Evolutionary conservation across 2,329 filamentous ascomycete genomes (phyloP).

Genomic region (Hypoxylon sp.): DNA sequence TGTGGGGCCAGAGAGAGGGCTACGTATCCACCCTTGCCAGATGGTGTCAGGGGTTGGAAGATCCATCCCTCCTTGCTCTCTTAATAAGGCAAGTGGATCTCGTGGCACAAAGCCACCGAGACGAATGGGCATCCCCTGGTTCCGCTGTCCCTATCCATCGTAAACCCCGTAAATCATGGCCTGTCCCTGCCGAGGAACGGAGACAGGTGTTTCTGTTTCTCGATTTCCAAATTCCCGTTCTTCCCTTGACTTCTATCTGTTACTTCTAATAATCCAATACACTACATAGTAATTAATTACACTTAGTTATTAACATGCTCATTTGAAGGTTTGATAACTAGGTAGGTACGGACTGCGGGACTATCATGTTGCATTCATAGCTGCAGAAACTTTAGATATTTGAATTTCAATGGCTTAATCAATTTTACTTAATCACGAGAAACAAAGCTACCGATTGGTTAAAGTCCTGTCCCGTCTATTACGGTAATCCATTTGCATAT

Average conservation of each 20-base stretch:
- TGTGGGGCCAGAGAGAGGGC: slow-evolving; percentile 14
- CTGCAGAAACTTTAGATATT: no score
- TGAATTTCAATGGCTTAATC: slow-evolving; percentile 15
- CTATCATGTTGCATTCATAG: no score
- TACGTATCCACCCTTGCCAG: slow-evolving; percentile 14
- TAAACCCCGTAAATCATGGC: neutral
- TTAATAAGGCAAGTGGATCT: slow-evolving; percentile 33
- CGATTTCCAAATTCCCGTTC: neutral
- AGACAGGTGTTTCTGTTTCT: neutral
- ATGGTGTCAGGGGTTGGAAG: slow-evolving; percentile 28
- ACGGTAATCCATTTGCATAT: neutral
- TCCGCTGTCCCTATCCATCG: neutral
- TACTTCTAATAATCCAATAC: slow-evolving; percentile 21
- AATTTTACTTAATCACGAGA: slow-evolving; percentile 18
- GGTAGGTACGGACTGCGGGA: no score
- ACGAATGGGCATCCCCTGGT: slow-evolving; percentile 18
- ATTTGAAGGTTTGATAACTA: no score
- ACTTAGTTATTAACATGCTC: no score
- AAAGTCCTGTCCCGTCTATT: no score
- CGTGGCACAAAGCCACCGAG: slow-evolving; percentile 34
- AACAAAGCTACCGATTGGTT: slow-evolving; percentile 16
- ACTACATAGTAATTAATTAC: slow-evolving; percentile 22
- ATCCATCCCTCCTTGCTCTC: no score
- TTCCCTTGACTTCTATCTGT: slow-evolving; percentile 9
- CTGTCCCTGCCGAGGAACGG: neutral